Conservation (phyloP, 192 early-diverging fungal species). For the Spinellus fusiger region DNA sequence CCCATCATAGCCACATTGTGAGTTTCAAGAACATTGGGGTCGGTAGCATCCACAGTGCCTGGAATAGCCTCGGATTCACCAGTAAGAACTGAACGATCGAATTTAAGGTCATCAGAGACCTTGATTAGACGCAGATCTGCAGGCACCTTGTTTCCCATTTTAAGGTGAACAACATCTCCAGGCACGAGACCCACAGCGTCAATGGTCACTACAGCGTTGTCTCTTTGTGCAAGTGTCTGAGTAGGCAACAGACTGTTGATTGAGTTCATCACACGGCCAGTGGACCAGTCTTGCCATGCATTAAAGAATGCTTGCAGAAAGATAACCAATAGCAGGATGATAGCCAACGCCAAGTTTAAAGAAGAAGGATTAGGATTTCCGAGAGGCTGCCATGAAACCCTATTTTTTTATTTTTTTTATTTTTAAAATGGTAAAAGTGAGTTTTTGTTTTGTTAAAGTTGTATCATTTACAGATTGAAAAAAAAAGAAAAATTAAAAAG, state of each 20-base stretch:
- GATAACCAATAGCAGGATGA: conserved; percentile 61
- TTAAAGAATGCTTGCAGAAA: conserved; percentile 61
- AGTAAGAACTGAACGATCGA: conserved; percentile 77
- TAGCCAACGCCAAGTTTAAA: conserved; percentile 51
- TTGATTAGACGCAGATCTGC: conserved; percentile 71
- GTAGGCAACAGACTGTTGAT: conserved; percentile 67
- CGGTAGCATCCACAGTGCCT: conserved; percentile 56
- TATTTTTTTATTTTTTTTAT: too few species aligned
- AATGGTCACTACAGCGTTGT: conserved; percentile 54
- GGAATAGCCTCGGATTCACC: conserved; percentile 67
- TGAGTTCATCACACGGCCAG: conserved; percentile 60
- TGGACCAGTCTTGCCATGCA: conserved; percentile 67
- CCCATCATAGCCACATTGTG: conserved; percentile 79
- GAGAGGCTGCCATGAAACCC: conserved; percentile 58
- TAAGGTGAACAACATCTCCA: conserved; percentile 76
- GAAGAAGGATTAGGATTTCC: conserved; percentile 41
- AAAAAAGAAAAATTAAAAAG: background rate
- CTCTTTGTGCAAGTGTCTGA: conserved; percentile 63
- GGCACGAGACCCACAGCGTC: conserved; percentile 69
- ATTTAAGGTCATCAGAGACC: conserved; percentile 58
- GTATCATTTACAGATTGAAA: background rate
- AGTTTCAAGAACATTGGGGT: conserved; percentile 70
- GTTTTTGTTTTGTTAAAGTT: too few species aligned
- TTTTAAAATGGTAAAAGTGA: too few species aligned
- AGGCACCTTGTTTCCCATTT: conserved; percentile 78